Percentiles rank a stretch among this genome's conserved stretches.
Evolutionary conservation across 768 basidiomycete genomes (phyloP).

Genomic region (Boletellus ananas): DNA sequence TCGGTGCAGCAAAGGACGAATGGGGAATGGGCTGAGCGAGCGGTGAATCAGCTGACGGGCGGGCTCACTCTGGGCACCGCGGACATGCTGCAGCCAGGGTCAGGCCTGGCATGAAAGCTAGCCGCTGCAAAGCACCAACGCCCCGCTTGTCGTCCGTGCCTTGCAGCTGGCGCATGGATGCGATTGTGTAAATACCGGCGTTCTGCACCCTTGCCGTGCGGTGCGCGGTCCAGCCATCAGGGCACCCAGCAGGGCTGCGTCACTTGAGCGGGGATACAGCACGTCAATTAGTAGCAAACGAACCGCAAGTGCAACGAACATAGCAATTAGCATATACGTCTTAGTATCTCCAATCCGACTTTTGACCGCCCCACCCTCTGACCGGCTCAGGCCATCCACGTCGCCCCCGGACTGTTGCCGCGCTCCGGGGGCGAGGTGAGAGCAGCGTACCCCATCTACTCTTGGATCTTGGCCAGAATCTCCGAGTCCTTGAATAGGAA

Average conservation of each 20-base stretch:
- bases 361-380: not conserved
- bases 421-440: not conserved
- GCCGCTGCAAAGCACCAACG: not conserved
- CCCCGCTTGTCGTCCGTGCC: too few relatives aligned
- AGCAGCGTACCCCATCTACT: constrained; percentile 44
- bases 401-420: not conserved
- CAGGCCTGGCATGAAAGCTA: not conserved
- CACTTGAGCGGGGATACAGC: constrained; percentile 29
- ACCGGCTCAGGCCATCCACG: not conserved
- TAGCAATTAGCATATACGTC: constrained; percentile 16
- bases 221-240: not conserved
- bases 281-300: constrained; percentile 19
- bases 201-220: not conserved
- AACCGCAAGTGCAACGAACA: constrained; percentile 20
- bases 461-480: constrained; percentile 94
- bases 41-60: not conserved
- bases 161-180: not conserved
- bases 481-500: constrained; percentile 92
- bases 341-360: constrained; percentile 6
- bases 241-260: not conserved
- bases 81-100: not conserved
- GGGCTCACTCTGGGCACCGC: not conserved
- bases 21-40: not conserved
- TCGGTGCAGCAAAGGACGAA: not conserved
- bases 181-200: too few relatives aligned